A percentile compares a stretch with the other conserved stretches of the same genome.
Conservation (phyloP, 2,329 filamentous ascomycete genomes). For the Passalora sequoiae region DNA sequence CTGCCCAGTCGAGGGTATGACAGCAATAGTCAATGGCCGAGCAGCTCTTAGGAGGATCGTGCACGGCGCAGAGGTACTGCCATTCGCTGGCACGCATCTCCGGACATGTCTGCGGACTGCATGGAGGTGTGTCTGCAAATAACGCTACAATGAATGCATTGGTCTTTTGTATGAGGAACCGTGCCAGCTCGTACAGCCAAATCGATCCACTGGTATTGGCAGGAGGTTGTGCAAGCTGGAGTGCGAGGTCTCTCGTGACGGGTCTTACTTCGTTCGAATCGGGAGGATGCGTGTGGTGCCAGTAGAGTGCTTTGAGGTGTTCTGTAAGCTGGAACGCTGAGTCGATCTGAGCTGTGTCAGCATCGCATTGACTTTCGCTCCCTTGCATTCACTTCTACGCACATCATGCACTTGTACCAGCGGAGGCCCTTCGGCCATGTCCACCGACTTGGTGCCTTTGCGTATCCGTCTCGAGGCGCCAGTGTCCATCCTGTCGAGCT, state of each 20-base stretch:
- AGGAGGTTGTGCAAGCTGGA: constrained; percentile 72
- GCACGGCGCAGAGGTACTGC: constrained; percentile 97
- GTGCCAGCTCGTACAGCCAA: constrained; percentile 97
- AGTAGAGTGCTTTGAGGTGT: constrained; percentile 87
- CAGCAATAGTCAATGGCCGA: constrained; percentile 99
- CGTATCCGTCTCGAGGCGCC: constrained; percentile 80
- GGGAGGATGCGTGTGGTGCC: constrained; percentile 67
- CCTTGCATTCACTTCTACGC: constrained; percentile 29
- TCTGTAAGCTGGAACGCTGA: constrained; percentile 97
- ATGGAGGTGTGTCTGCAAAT: constrained; percentile 83
- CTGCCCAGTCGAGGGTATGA: constrained; percentile 96
- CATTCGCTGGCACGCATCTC: constrained; percentile 99
- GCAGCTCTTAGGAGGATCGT: constrained; percentile 93
- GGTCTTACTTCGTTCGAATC: constrained; percentile 70
- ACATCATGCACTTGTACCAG: constrained; percentile 81
- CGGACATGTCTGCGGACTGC: constrained; percentile 81
- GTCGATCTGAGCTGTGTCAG: constrained; percentile 63
- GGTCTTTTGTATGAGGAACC: constrained; percentile 89
- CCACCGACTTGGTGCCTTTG: constrained; percentile 81
- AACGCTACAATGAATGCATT: constrained; percentile 90
- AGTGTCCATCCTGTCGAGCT: constrained; percentile 58
- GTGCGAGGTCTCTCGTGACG: constrained; percentile 70
- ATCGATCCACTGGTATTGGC: constrained; percentile 76
- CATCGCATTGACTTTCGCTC: background rate
- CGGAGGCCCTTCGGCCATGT: constrained; percentile 90